These are phyloP conservation scores for Pythium dissotocum DNA, from an alignment of 352 stramenopile genomes.

Conservation along the genomic window DNA sequence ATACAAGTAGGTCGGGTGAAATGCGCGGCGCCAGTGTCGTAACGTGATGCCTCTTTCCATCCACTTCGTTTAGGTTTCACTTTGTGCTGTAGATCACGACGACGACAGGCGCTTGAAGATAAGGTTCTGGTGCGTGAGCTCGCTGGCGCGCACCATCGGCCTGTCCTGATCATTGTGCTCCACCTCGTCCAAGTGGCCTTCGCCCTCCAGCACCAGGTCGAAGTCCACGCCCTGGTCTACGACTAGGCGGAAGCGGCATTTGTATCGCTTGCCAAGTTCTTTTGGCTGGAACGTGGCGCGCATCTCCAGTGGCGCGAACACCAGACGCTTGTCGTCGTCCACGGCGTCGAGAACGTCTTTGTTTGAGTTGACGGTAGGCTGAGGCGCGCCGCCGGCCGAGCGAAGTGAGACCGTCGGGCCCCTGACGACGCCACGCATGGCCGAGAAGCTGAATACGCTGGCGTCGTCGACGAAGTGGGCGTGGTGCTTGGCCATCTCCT, in stretches of 20 bases:
- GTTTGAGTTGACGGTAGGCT: conserved; percentile 36
- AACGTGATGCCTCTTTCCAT: not conserved
- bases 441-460: conserved; percentile 58
- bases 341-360: conserved; percentile 33
- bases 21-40: not conserved
- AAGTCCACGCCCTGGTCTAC: conserved; percentile 62
- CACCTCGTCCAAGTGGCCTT: conserved; percentile 59
- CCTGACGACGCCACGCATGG: conserved; percentile 37
- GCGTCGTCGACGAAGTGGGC: conserved; percentile 59
- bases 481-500: conserved; percentile 56
- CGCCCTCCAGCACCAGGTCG: conserved; percentile 72
- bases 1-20: conserved; percentile 8
- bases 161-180: conserved; percentile 51
- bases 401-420: conserved; percentile 64
- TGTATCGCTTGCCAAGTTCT: conserved; percentile 42
- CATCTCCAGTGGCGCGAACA: conserved; percentile 50
- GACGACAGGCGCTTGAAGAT: conserved; percentile 45
- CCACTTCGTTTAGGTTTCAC: not conserved
- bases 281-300: conserved; percentile 51
- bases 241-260: conserved; percentile 67
- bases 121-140: conserved; percentile 50
- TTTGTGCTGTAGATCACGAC: not conserved
- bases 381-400: conserved; percentile 47
- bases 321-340: conserved; percentile 23
- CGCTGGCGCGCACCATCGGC: conserved; percentile 36